Conservation (phyloP, 352 stramenopile species). For the Pythium brachiatum region DNA sequence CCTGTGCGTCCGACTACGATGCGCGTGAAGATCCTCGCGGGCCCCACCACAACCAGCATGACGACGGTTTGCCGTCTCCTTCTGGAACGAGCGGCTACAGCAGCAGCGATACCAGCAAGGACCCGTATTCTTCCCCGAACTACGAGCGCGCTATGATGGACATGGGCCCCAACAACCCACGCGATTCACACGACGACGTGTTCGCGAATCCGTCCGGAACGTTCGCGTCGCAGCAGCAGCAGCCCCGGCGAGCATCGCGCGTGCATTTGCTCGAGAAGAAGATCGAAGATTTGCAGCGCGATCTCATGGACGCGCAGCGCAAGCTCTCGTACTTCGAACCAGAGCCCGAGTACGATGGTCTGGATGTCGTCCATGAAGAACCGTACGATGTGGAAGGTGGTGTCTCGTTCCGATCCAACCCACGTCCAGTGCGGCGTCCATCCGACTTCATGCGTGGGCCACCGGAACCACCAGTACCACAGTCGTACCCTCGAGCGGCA, state of each 20-base stretch:
- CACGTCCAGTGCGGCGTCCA: conserved; percentile 10
- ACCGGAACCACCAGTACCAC: neutral
- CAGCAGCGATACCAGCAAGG: conserved; percentile 39
- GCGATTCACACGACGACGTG: conserved; percentile 18
- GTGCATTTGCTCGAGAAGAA: conserved; percentile 50
- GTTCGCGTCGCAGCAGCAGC: conserved; percentile 5
- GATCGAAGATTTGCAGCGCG: conserved; percentile 56
- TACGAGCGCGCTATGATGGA: conserved; percentile 63
- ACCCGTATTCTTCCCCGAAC: conserved; percentile 58
- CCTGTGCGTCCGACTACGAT: conserved; percentile 36
- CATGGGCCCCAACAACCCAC: neutral
- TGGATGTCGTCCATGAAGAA: conserved; percentile 45
- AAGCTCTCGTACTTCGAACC: conserved; percentile 64
- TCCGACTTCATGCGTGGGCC: conserved; percentile 16
- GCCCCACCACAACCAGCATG: neutral
- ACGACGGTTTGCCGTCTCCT: conserved; percentile 21
- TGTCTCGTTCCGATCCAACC: conserved; percentile 14
- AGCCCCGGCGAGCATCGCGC: conserved; percentile 9
- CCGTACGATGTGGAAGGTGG: conserved; percentile 5
- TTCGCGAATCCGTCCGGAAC: conserved; percentile 5
- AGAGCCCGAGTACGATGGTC: conserved; percentile 36
- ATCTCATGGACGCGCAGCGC: conserved; percentile 53
- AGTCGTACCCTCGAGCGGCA: neutral
- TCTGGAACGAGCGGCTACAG: conserved; percentile 28
- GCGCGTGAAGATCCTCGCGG: conserved; percentile 11